Evolutionary conservation across 371 early-diverging fungal species (phyloP), one percentile per base, ranked within the genome.

Genomic region (Gilbertella persicaria): DNA sequence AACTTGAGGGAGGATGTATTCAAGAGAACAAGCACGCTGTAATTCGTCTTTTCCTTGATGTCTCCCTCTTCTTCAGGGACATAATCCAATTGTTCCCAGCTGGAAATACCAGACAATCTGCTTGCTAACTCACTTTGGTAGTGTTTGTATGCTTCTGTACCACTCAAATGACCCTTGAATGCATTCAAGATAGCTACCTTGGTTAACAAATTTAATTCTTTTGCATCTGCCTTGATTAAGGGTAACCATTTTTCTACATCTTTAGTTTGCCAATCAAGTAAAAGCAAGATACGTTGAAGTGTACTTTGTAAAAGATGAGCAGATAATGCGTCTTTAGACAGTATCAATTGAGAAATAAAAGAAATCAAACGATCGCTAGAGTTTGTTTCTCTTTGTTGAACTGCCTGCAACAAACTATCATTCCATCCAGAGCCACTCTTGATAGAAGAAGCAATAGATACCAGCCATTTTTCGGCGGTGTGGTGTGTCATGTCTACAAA

Each of bases 111-210:
- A 6, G 72, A 71, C 8, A 79, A 28, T 42, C 66, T 69, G 41
- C 65, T 70, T 5, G 65, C 62, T 21, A 73, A 30, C n/a, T 79
- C 69, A 42, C 71, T 73, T 49, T 76, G 77, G 28, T 74, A 62
- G 19, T 50, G 58, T 21, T 53, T 59, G 35, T 60, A 76, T 14
- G 39, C 36, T 5, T 47, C 25, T 4, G 60, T 58, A 19, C 48
- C 39, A 16, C 52, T 48, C 20, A 79, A 16, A 3, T 16, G 42
- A 10, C 52, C 24, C 37, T 70, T 76, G 55, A 79, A 45, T 3
- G 72, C 52, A 5, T 35, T 37, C 21, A 72, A 19, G 1, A 71
- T 36, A 1, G 79, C 66, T 7, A 70, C 57, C 41, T 74, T 76
- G 40, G 36, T 50, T 23, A 58, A 37, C n/a, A 70, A 37, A 19